Evolutionary conservation across 768 basidiomycete species (phyloP), one percentile per base, ranked within the genome.

Genomic region (Lentinula sp.): DNA sequence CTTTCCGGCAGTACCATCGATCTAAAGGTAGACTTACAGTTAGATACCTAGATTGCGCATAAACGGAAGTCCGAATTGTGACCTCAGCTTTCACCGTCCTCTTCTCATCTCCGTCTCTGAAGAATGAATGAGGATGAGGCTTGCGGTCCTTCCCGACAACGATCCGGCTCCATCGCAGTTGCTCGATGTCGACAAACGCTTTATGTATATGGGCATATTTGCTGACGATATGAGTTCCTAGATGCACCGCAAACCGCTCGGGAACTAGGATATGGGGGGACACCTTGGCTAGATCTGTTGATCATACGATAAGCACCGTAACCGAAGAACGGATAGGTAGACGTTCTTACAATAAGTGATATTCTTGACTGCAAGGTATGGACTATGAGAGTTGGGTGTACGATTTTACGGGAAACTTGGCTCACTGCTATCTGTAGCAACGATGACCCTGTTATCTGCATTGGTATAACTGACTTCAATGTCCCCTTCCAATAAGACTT

Each of bases 351-450:
- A 85, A 61, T 87, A 85, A 0, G 78, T 85, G 58, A 86, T 86
- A 66, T 88, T 88, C 74, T 87, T 88, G 67, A 87, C 86, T 87
- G 63, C 28, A 28, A 18, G 18, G 56, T 56, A 41, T 62, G 15
- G 39, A 43, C 39, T 33, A 46, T 39, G 20, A 45, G n/a, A 20
- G 58, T 28, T 48, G 37, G n/a, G 48, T 28, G 28, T 0, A 41
- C 43, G n/a, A 57, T 28, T 46, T 23, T 12, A 39, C 58, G 23
- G 23, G 5, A 10, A 45, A 36, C 52, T 49, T 46, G 28, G 77
- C 88, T 67, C 66, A 93, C 92, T 87, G 1, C 92, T 91, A 74
- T 98, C 95, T 1, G 95, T 98, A 2, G 95, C 88, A 2, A 98
- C 93, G 9, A 97, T 81, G 9, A 88, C 85, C 2, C 82, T 82